A percentile compares a stretch with the other conserved stretches of the same genome.
Conservation (phyloP, 305 asterid species). For the Solanum hybrid region DNA sequence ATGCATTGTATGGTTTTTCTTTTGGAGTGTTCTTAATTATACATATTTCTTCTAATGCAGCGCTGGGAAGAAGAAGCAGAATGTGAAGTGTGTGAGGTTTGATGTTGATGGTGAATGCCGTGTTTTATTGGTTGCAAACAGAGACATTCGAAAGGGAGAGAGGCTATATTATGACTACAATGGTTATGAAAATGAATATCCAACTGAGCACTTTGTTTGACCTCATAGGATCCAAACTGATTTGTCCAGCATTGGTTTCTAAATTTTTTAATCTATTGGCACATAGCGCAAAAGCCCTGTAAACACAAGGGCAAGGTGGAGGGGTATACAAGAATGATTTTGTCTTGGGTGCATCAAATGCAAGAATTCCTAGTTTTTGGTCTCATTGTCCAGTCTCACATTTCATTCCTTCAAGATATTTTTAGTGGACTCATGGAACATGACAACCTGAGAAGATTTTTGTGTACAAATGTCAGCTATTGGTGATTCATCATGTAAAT, state of each 20-base stretch:
- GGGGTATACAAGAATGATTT: background rate
- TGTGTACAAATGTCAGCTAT: background rate
- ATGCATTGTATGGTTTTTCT: background rate
- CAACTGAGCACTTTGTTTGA: constrained; percentile 76
- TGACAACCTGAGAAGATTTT: background rate
- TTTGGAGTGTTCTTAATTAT: background rate
- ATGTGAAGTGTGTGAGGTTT: constrained; percentile 73
- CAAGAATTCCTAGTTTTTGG: background rate
- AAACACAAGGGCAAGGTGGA: background rate
- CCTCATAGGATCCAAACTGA: background rate
- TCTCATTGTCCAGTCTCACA: background rate
- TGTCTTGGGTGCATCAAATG: background rate
- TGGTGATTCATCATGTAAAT: background rate
- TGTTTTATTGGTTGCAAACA: constrained; percentile 60
- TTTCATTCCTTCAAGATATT: background rate
- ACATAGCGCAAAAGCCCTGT: background rate
- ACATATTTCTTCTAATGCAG: constrained; percentile 27
- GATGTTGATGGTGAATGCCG: constrained; percentile 66
- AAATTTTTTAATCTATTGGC: background rate
- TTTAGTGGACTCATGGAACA: background rate
- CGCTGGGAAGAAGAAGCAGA: constrained; percentile 81
- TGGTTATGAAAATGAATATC: constrained; percentile 80
- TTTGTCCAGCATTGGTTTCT: background rate
- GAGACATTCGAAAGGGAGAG: constrained; percentile 77
- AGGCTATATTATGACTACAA: constrained; percentile 82